Evolutionary conservation across 2,329 filamentous ascomycete species (phyloP), one percentile per base, ranked within the genome.

Genomic region (Aspergillus texensis): DNA sequence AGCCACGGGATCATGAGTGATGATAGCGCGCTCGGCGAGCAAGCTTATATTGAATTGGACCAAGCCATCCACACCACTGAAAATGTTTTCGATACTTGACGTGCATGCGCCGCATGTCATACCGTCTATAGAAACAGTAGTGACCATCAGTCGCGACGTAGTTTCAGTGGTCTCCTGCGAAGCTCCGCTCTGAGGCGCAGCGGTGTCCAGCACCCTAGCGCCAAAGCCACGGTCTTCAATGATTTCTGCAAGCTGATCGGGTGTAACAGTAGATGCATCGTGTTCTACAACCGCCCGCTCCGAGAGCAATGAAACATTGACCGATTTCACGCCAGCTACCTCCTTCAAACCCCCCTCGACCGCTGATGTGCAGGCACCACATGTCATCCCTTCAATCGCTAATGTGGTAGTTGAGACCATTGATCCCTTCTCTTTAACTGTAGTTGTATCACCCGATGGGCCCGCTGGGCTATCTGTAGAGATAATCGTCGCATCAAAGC

Each of bases 61-160:
- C 19, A 98, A 78, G 26, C 95, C 95, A 11, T 91, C 88, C 2
- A 94, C 79, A 66, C 86, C 87, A 68, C 88, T 87, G 79, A 99
- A 95, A 4, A 91, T 93, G 57, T 87, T 85, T 73, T 97, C 92
- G 1, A 98, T 89, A 6, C 94, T 93, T 1, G 94, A 94, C 0
- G 95, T 98, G 78, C 95, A 99, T 48, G 95, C 93, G 26, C 94
- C 94, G 75, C 95, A 98, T 1, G 95, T 99, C 95, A 99, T 99
- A 57, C 95, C 95, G 69, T 95, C 92, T 60, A 99, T 92, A 5
- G 91, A 89, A 21, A 99, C 85, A 0, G 94, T 98, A 0, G 94
- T 97, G 0, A 88, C 92, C 62, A 89, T 84, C 3, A 72, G 67
- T 30, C 76, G 77, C 9, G 75, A 63, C 59, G 78, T 81, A 34